Evolutionary conservation across 805 yeast genomes (phyloP), one percentile per base, ranked within the genome.

Genomic region (Kuraishia capsulata): DNA sequence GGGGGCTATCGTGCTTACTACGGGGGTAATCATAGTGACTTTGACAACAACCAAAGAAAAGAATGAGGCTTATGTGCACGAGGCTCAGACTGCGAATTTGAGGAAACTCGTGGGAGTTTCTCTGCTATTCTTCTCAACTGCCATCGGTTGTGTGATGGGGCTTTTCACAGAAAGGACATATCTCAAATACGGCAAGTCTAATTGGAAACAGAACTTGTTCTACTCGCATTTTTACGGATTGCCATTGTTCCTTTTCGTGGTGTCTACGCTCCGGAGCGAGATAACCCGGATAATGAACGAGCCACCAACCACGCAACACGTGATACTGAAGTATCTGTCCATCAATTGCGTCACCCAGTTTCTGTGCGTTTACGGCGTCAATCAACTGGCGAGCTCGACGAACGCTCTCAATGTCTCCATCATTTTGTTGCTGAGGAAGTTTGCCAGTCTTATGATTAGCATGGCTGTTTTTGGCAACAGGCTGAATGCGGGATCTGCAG

Each of bases 151-250:
- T 0, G 46, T 76, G n/a, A 64, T 76, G 59, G 80, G 83, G 1
- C 62, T 79, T 16, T 67, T 71, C 50, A 69, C 69, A 31, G 87
- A 81, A 48, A 54, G 53, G 36, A 66, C 78, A 0, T 71, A 62
- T 47, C 52, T 52, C 11, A 47, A 45, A 17, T 73, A 77, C 49
- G 82, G 83, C 4, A 69, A 70, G 38, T n/a, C n/a, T n/a, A n/a
- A n/a, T n/a, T 81, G 89, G 89, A 61, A 69, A 39, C 88, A 81
- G 46, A 66, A 71, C 26, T 52, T 82, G 33, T 81, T 82, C 48
- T 80, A 74, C 54, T 65, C 73, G 13, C 84, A 78, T 49, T 49
- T 71, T 4, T 59, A 75, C 30, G 72, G 76, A 0, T 46, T 81
- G 9, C 81, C 84, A 0, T 49, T 78, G 9, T 74, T 79, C 42